A percentile compares a stretch with the other conserved stretches of the same genome.
These are phyloP conservation scores for Candida sanyiensis DNA, from an alignment of 805 yeast species.

Conservation along the genomic window DNA sequence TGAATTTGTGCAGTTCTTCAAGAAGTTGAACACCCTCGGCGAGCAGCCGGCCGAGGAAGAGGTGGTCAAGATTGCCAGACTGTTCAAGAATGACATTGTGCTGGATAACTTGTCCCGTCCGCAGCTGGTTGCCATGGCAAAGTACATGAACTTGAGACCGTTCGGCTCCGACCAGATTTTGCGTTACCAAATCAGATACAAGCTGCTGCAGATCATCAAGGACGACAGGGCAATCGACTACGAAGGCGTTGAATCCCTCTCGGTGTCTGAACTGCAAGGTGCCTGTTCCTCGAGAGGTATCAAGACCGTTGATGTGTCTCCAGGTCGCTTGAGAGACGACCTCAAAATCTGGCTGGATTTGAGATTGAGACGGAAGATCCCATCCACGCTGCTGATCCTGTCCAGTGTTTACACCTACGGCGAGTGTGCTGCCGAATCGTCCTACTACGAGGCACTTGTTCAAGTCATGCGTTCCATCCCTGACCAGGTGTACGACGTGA, in stretches of 20 bases:
- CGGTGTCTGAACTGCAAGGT: constrained; percentile 70
- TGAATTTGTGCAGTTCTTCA: constrained; percentile 75
- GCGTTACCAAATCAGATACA: constrained; percentile 89
- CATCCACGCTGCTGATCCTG: constrained; percentile 81
- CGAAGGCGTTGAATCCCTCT: constrained; percentile 85
- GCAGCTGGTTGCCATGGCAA: constrained; percentile 86
- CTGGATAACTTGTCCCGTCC: constrained; percentile 89
- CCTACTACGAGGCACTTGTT: constrained; percentile 78
- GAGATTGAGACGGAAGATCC: constrained; percentile 84
- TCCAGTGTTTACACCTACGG: constrained; percentile 89
- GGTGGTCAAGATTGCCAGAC: constrained; percentile 74
- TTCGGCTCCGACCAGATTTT: constrained; percentile 90
- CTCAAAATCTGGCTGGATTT: constrained; percentile 83
- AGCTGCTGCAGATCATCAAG: constrained; percentile 81
- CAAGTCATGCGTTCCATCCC: constrained; percentile 89
- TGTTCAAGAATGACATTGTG: constrained; percentile 89
- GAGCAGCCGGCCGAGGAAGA: constrained; percentile 62
- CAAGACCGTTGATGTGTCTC: constrained; percentile 69
- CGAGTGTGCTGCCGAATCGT: constrained; percentile 42
- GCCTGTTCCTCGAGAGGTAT: constrained; percentile 96
- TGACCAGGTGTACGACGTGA: constrained; percentile 91
- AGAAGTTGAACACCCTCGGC: constrained; percentile 58
- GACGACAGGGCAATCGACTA: constrained; percentile 90
- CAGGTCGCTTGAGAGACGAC: constrained; percentile 78
- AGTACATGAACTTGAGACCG: constrained; percentile 84